Evolutionary conservation across 78 protist genomes (phyloP), one percentile per base, ranked within the genome.

Genomic region (Tieghemostelium lacteum): DNA sequence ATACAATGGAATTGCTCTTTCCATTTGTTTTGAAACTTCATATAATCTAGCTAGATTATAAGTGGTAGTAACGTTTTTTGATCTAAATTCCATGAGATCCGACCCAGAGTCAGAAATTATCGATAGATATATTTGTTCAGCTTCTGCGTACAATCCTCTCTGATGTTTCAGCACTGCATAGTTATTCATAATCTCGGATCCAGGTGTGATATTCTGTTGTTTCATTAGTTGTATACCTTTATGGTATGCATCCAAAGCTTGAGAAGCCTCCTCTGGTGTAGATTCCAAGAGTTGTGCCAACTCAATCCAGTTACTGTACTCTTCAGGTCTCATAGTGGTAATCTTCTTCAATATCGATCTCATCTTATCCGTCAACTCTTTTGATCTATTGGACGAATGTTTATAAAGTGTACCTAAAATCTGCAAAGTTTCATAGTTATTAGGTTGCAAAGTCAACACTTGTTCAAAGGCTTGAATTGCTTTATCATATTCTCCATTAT

Each of bases 21-120:
- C 24, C 0, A 63, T 20, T 61, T 88, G 71, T 40, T 54, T 69
- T 85, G 50, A 86, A 10, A 62, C 17, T 31, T 93, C 95, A 39
- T 93, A 85, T 2, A 93, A 57, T 65, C 93, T 49, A n/a, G 93
- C 95, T 7, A 85, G 28, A 67, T 93, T 93, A 50, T 76, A 93
- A 29, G 93, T 85, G 12, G 89, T 70, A 0, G 95, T 93, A 12
- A 86, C 39, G 24, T 93, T 93, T 0, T 50, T 29, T 0, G 93
- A 5, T 26, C 78, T 77, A 58, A 57, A 91, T 12, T 70, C 70
- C 0, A 70, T 54, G 52, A 75, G 39, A 24, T 33, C 57, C 49
- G 7, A 24, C 26, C 87, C 80, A 58, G 87, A 83, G 17, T 64
- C 83, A 22, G 49, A 20, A 8, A 86, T 86, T n/a, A 67, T 71